phyloP scores from a whole-genome alignment of 768 basidiomycete species.

The Trametes sanguinea region DNA sequence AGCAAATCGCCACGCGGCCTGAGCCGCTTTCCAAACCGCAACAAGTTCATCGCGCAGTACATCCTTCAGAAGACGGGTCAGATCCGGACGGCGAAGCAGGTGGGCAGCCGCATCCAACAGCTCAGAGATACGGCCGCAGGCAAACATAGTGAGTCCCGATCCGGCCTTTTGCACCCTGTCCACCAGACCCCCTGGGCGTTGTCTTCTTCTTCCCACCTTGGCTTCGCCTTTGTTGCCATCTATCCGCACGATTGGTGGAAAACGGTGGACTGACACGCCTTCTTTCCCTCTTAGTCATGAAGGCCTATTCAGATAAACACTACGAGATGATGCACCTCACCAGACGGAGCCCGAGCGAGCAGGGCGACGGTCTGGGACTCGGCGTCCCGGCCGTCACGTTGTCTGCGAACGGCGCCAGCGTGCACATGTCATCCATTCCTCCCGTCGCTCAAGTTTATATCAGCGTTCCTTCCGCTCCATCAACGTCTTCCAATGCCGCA shows the following conservation, averaged over 20 bases:
- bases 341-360: background rate
- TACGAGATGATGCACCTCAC: conserved; percentile 9
- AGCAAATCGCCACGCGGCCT: conserved; percentile 72
- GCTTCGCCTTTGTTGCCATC: background rate
- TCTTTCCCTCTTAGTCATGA: conserved; percentile 24
- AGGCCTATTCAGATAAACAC: conserved; percentile 5
- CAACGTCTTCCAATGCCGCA: background rate
- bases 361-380: background rate
- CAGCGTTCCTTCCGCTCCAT: conserved; percentile 23
- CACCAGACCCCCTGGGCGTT: background rate
- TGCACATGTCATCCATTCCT: conserved; percentile 3
- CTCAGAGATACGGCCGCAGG: conserved; percentile 74
- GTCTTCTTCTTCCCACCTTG: conserved; percentile 3
- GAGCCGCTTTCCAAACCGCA: conserved; percentile 76
- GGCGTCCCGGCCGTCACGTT: conserved; percentile 3
- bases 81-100: conserved; percentile 73
- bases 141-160: conserved; percentile 56
- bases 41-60: conserved; percentile 79
- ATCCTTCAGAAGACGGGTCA: conserved; percentile 71
- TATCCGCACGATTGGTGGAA: background rate
- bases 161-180: background rate
- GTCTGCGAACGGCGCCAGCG: conserved; percentile 2
- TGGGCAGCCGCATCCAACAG: conserved; percentile 79
- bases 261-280: background rate
- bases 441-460: conserved; percentile 19